Evolutionary conservation across 306 rosid species (phyloP).

Genomic region (Hippophae gyantsensis): DNA sequence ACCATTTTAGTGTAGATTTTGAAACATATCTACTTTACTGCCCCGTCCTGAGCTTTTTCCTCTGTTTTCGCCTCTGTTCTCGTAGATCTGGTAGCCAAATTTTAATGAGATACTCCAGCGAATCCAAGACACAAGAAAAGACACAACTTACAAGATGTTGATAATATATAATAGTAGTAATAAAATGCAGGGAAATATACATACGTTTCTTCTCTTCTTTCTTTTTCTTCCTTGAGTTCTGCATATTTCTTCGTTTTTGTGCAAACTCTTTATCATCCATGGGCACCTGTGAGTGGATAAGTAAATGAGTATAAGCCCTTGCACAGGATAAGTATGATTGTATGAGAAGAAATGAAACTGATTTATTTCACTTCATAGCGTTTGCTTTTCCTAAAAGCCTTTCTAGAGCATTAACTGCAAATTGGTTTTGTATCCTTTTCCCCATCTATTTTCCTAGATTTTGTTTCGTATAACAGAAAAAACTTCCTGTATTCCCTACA

Average conservation of each 20-base stretch:
- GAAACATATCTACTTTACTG: not conserved
- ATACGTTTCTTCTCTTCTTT: constrained; percentile 79
- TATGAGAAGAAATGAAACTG: not conserved
- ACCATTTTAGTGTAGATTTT: too few species aligned
- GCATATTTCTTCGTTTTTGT: constrained; percentile 41
- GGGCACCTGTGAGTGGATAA: constrained; percentile 40
- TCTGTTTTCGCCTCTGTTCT: constrained; percentile 67
- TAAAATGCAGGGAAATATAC: not conserved
- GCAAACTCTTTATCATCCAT: constrained; percentile 45
- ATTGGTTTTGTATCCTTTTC: too few species aligned
- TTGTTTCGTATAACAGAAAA: too few species aligned
- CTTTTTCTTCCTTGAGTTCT: constrained; percentile 49
- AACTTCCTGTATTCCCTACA: too few species aligned
- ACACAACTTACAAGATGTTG: not conserved
- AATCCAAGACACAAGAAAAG: not conserved
- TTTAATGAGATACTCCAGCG: not conserved
- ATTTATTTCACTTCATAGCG: too few species aligned
- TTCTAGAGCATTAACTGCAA: too few species aligned
- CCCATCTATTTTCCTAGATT: too few species aligned
- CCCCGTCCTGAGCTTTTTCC: constrained; percentile 30
- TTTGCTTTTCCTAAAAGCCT: too few species aligned
- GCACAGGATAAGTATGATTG: not conserved
- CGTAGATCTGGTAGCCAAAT: constrained; percentile 47
- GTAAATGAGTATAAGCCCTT: not conserved
- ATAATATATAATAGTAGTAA: not conserved